Conservation (phyloP, 2,329 filamentous ascomycete genomes). For the Monosporascus sp. region DNA sequence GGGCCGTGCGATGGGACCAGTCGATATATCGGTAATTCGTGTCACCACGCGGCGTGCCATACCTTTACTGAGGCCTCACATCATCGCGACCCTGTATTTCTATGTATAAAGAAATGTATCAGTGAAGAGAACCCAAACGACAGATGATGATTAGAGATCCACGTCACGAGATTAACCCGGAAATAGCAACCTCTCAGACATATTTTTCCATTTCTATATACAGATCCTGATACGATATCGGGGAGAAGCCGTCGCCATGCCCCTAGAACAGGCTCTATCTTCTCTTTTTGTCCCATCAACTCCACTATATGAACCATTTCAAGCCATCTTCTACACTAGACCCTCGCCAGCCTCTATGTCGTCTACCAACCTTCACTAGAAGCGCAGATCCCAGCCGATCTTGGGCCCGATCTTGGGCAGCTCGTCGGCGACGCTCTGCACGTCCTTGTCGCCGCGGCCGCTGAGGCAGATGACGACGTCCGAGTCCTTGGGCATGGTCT, state of each 20-base stretch:
- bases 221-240: neutral
- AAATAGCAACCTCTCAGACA: neutral
- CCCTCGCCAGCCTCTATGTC: too few relatives aligned
- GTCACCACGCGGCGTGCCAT: too few relatives aligned
- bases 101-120: too few relatives aligned
- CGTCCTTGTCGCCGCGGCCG: slow-evolving; percentile 95
- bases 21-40: too few relatives aligned
- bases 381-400: slow-evolving; percentile 71
- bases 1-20: slow-evolving; percentile 16
- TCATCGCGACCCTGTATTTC: too few relatives aligned
- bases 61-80: too few relatives aligned
- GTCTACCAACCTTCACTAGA: slow-evolving; percentile 34
- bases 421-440: slow-evolving; percentile 95
- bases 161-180: neutral
- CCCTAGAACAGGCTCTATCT: too few relatives aligned
- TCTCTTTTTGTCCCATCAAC: too few relatives aligned
- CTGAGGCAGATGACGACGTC: slow-evolving; percentile 92
- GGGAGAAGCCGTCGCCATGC: too few relatives aligned
- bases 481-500: slow-evolving; percentile 82
- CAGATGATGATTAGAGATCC: neutral
- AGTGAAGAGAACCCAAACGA: too few relatives aligned
- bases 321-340: too few relatives aligned
- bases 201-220: slow-evolving; percentile 7
- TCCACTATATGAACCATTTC: too few relatives aligned
- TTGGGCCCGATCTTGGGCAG: slow-evolving; percentile 80